These are phyloP conservation scores for Terfezia claveryi DNA, from an alignment of 495 filamentous ascomycete genomes.

Conservation along the genomic window DNA sequence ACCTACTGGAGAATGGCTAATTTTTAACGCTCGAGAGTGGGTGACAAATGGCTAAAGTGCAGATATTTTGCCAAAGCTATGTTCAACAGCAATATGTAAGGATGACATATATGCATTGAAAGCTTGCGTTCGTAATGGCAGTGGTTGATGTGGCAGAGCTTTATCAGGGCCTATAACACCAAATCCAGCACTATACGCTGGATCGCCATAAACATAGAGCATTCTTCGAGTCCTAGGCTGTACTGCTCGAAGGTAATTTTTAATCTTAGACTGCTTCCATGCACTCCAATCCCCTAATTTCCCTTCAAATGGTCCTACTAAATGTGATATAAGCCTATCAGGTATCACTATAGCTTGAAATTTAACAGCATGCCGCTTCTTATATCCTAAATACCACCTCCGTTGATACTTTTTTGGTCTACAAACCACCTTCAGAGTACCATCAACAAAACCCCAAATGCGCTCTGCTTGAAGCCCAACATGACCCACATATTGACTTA, in stretches of 20 bases:
- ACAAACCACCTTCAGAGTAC: neutral
- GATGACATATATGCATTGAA: constrained; percentile 17
- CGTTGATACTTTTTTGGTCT: neutral
- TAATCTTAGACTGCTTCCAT: neutral
- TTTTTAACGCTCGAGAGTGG: neutral
- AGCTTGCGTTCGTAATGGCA: constrained; percentile 25
- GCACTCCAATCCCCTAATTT: neutral
- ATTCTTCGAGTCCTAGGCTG: neutral
- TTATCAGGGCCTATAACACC: neutral
- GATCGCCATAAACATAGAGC: neutral
- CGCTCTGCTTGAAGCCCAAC: neutral
- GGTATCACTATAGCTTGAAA: neutral
- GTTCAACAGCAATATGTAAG: neutral
- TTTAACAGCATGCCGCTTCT: neutral
- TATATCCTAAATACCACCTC: neutral
- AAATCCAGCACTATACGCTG: neutral
- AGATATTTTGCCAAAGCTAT: neutral
- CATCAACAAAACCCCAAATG: neutral
- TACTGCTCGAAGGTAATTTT: neutral
- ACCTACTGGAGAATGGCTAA: neutral
- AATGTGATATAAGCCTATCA: constrained; percentile 1
- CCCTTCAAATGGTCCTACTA: neutral
- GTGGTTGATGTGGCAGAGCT: constrained; percentile 9
- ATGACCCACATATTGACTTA: neutral
- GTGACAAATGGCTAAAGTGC: neutral